Evolutionary conservation across 164 flowering plant genomes (phyloP).

Genomic region (Umbilicus rupestris): DNA sequence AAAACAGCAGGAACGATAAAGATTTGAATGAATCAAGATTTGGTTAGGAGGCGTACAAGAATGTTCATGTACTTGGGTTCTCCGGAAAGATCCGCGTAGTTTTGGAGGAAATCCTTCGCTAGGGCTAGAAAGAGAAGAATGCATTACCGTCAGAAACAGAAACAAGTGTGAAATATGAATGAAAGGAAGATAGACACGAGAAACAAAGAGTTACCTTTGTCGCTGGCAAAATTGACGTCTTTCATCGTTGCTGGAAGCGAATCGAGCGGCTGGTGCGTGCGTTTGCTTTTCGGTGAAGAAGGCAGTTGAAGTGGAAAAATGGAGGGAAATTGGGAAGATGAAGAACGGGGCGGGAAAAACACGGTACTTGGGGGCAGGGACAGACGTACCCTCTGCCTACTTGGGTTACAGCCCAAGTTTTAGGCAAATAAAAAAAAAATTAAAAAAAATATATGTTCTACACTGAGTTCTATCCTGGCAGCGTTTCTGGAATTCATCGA

Average conservation of each 20-base stretch:
- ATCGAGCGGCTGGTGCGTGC: neutral
- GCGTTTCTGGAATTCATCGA: too few relatives aligned
- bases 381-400: too few relatives aligned
- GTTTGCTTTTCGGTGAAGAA: neutral
- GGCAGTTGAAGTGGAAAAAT: neutral
- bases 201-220: slow-evolving; percentile 31
- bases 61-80: slow-evolving; percentile 77
- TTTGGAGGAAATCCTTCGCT: slow-evolving; percentile 68
- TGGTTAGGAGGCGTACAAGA: slow-evolving; percentile 41
- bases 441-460: too few relatives aligned
- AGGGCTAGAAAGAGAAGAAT: slow-evolving; percentile 26
- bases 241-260: slow-evolving; percentile 24
- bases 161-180: neutral
- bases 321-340: neutral
- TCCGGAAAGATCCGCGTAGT: slow-evolving; percentile 68
- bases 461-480: too few relatives aligned
- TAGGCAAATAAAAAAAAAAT: too few relatives aligned
- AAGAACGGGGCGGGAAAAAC: neutral
- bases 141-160: neutral
- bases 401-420: too few relatives aligned
- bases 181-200: neutral
- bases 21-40: neutral
- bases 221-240: slow-evolving; percentile 38
- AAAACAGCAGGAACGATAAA: neutral
- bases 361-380: neutral